phyloP scores from a whole-genome alignment of 208 protist genomes.

The Wallacemonas rigidus region DNA sequence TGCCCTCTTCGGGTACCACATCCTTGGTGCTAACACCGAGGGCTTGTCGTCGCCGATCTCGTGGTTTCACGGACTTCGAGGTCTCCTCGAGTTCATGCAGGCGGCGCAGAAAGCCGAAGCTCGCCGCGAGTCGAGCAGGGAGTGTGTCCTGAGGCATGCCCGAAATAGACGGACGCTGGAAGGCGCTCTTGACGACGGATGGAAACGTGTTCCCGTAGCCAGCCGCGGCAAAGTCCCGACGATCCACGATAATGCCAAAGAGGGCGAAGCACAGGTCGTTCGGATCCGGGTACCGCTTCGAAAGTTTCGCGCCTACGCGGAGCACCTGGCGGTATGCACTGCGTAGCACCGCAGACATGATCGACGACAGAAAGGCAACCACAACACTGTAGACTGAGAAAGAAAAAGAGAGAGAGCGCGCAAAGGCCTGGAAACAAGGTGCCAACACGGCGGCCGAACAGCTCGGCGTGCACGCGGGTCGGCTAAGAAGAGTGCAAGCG shows the following conservation, averaged over 20 bases:
- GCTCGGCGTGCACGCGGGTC: no score
- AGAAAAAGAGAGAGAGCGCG: conserved; percentile 1
- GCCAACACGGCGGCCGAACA: no score
- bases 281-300: conserved; percentile 42
- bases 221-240: conserved; percentile 64
- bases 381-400: not conserved
- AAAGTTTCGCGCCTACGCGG: conserved; percentile 33
- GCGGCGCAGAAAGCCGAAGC: conserved; percentile 62
- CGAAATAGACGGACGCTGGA: conserved; percentile 51
- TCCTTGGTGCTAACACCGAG: not conserved
- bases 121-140: conserved; percentile 41
- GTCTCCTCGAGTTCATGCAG: conserved; percentile 46
- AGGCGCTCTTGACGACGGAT: conserved; percentile 52
- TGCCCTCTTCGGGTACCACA: not conserved
- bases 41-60: not conserved
- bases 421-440: not conserved
- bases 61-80: conserved; percentile 3
- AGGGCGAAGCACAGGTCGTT: conserved; percentile 71
- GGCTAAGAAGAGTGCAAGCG: no score
- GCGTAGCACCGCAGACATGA: conserved; percentile 60
- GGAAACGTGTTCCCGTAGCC: conserved; percentile 58
- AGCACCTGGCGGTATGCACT: conserved; percentile 78
- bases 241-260: conserved; percentile 61
- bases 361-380: not conserved
- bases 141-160: conserved; percentile 46